phyloP scores from a whole-genome alignment of 106 monocot species.

The Dioscorea zingiberensis region DNA sequence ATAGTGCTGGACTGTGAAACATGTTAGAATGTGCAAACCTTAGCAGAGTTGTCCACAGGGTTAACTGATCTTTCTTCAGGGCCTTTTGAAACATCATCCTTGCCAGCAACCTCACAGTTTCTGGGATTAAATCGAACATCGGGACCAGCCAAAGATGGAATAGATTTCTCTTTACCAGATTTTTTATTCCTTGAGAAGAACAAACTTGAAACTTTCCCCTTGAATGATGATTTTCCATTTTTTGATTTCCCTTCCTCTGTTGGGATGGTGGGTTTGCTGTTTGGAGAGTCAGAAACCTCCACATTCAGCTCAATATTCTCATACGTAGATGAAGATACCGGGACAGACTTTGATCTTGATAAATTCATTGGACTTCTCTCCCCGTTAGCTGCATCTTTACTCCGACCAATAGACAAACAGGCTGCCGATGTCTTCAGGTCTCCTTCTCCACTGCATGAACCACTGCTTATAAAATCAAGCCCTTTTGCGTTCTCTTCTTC shows the following conservation, averaged over 20 bases:
- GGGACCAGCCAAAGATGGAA: conserved; percentile 10
- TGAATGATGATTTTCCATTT: conserved; percentile 51
- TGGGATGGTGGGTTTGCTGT: conserved; percentile 12
- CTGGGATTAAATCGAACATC: conserved; percentile 4
- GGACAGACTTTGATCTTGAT: conserved; percentile 62
- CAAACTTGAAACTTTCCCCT: conserved; percentile 67
- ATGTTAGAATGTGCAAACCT: no score
- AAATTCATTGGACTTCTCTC: conserved; percentile 22
- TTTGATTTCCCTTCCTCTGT: conserved; percentile 36
- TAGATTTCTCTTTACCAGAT: conserved; percentile 29
- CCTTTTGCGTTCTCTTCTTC: conserved; percentile 23
- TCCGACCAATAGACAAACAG: conserved; percentile 17
- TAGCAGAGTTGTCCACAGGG: no score
- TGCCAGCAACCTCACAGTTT: conserved; percentile 3
- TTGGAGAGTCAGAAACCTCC: conserved; percentile 15
- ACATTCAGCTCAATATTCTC: conserved; percentile 27
- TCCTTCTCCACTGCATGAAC: conserved; percentile 25
- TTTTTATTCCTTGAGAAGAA: conserved; percentile 67
- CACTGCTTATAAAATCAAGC: conserved; percentile 13
- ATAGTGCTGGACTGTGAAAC: no score
- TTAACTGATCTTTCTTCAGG: no score
- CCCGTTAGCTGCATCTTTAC: conserved; percentile 8
- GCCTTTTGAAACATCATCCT: no score
- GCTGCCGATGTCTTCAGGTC: conserved; percentile 16
- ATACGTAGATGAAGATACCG: conserved; percentile 45